Base-by-base conservation (phyloP, 805 yeast genomes). In the Candida multigemmis region DNA sequence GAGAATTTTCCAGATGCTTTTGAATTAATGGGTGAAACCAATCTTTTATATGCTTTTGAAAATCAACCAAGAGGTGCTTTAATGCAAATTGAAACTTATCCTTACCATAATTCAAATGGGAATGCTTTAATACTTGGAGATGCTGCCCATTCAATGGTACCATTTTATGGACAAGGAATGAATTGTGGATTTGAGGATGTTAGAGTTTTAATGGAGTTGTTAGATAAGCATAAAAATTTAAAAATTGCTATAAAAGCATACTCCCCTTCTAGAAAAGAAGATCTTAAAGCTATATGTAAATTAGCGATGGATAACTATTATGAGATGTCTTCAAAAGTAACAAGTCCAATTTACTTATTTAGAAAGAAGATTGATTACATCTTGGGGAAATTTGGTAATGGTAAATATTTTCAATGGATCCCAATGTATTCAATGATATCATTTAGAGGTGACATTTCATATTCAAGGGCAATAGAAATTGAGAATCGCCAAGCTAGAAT, bases 91-190 rank as follows among this genome's bases (percentile, higher is more conserved):
- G 68, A 67, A 24, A 77, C 83, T 39, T 56, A 56, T 26, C 85
- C 89, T 2, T 87, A 84, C 53, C 72, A 83, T 44, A 66, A 61
- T 30, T 62, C 64, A 24, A 50, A 62, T 22, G 81, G 75, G 24
- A 68, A 70, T 31, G 76, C 76, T 10, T 56, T 87, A 7, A 55
- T 87, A 8, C 55, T 87, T 16, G 96, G 96, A 5, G 96, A 87
- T 50, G 94, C 96, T 1, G 94, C 96, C 0, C 96, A 87, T 54
- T 74, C 91, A 16, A 87, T 86, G 95, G 96, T 87, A 5, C 96
- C 96, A n/a, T 87, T 87, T 50, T 87, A 86, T 46, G 96, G 96
- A 7, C 96, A 87, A 50, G 96, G 96, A 4, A 80, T 87, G 89
- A 87, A 87, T 50, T 83, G 94, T 47, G 96, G 96, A 1, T 80